Percentiles rank a stretch among this genome's conserved stretches.
Evolutionary conservation across 768 basidiomycete genomes (phyloP).

Genomic region (Calocera viscosa): DNA sequence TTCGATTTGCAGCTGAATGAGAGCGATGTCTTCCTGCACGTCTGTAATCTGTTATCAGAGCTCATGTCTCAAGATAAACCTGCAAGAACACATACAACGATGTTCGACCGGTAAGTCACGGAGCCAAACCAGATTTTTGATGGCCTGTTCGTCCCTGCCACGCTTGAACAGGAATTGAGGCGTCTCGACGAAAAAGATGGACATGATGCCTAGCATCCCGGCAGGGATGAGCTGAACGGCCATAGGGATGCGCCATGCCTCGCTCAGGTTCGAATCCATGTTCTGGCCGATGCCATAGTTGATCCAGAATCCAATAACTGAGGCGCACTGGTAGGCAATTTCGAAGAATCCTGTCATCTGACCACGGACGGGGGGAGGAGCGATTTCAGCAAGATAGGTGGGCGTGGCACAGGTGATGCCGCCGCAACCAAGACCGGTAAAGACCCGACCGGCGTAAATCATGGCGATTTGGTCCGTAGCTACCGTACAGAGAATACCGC

Average conservation of each 20-base stretch:
- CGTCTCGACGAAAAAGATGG: conserved; percentile 25
- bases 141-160: conserved; percentile 21
- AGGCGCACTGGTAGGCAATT: conserved; percentile 38
- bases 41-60: conserved; percentile 20
- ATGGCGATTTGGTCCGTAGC: conserved; percentile 18
- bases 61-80: not conserved
- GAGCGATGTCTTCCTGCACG: conserved; percentile 21
- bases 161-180: conserved; percentile 24
- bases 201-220: conserved; percentile 16
- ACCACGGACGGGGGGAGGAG: conserved; percentile 37
- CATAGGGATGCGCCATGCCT: conserved; percentile 25
- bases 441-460: conserved; percentile 35
- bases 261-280: conserved; percentile 14
- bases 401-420: conserved; percentile 23
- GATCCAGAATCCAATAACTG: conserved; percentile 31
- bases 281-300: conserved; percentile 18
- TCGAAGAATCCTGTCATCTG: conserved; percentile 39
- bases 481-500: conserved; percentile 28
- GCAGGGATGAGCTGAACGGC: conserved; percentile 25
- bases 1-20: conserved; percentile 16
- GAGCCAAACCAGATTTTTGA: conserved; percentile 24
- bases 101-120: conserved; percentile 21
- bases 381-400: conserved; percentile 36
- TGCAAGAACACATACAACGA: not conserved
- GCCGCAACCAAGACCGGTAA: conserved; percentile 35